These are phyloP conservation scores for Trametes sanguinea DNA, from an alignment of 768 basidiomycete genomes.

Conservation along the genomic window DNA sequence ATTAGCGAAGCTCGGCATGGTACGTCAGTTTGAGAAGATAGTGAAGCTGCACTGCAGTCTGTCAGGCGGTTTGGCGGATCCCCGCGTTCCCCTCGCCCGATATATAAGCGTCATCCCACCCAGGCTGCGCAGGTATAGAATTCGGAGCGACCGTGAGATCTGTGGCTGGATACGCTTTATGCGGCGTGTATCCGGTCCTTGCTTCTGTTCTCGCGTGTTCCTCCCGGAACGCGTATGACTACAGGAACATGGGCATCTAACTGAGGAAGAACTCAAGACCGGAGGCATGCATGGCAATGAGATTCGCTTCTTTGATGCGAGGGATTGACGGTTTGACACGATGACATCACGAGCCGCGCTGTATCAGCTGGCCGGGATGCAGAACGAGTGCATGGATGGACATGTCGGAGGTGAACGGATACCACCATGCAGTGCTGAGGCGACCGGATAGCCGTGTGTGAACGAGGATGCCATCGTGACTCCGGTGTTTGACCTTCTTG, in stretches of 20 bases:
- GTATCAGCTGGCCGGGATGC: no score
- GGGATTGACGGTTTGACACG: no score
- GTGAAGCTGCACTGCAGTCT: not conserved
- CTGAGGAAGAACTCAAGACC: not conserved
- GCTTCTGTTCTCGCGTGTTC: not conserved
- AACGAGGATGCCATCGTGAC: no score
- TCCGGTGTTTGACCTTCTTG: no score
- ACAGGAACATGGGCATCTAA: not conserved
- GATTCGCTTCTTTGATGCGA: no score
- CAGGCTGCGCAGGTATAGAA: not conserved
- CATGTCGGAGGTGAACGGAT: no score
- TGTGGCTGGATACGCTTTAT: not conserved
- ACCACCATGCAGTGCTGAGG: no score
- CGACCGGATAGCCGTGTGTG: no score
- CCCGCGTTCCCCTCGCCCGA: not conserved
- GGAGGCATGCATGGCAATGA: not conserved
- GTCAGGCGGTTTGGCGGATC: not conserved
- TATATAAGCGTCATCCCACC: not conserved
- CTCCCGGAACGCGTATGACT: not conserved
- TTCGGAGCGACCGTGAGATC: not conserved
- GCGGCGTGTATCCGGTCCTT: not conserved
- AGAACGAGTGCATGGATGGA: no score
- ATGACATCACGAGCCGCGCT: no score
- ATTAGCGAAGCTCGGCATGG: conserved; percentile 36
- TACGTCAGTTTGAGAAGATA: not conserved